Evolutionary conservation across 2,329 filamentous ascomycete genomes (phyloP).

Genomic region (Alternaria gaisen): DNA sequence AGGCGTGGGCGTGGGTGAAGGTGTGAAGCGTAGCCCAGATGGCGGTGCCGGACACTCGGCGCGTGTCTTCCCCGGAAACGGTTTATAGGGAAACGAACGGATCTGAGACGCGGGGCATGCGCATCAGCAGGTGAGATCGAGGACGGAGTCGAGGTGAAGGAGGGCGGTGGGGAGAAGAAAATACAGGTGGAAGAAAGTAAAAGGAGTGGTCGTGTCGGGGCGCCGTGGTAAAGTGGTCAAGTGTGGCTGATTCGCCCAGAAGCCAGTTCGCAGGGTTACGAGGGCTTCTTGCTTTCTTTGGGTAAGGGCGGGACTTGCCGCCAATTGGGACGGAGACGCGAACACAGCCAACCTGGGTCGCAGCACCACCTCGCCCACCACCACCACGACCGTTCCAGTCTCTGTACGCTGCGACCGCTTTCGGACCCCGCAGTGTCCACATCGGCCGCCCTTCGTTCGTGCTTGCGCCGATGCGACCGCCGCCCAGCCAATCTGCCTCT

Average conservation of each 20-base stretch:
- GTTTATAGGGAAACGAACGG: slow-evolving; percentile 13
- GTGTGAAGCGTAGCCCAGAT: neutral
- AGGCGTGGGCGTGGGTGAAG: neutral
- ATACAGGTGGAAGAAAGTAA: slow-evolving; percentile 3
- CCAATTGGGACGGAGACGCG: slow-evolving; percentile 5
- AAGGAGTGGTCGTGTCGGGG: slow-evolving; percentile 19
- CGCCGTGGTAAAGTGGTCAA: slow-evolving; percentile 4
- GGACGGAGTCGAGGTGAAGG: neutral
- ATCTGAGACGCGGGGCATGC: slow-evolving; percentile 21
- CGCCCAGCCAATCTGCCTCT: slow-evolving; percentile 4
- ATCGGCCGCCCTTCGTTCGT: neutral
- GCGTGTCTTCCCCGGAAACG: slow-evolving; percentile 5
- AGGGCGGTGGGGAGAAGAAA: slow-evolving; percentile 4
- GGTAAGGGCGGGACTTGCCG: slow-evolving; percentile 18
- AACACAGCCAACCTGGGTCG: neutral
- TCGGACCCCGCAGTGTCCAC: neutral
- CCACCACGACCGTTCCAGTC: slow-evolving; percentile 4
- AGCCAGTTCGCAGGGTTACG: slow-evolving; percentile 1
- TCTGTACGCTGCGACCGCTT: neutral
- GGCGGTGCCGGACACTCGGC: neutral
- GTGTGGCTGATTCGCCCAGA: slow-evolving; percentile 26
- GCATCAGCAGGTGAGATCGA: slow-evolving; percentile 7
- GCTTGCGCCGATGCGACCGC: slow-evolving; percentile 9
- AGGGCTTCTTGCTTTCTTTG: neutral
- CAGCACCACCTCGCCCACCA: neutral